Base-by-base conservation (phyloP, 768 basidiomycete species). In the Agaricus subrufescens region DNA sequence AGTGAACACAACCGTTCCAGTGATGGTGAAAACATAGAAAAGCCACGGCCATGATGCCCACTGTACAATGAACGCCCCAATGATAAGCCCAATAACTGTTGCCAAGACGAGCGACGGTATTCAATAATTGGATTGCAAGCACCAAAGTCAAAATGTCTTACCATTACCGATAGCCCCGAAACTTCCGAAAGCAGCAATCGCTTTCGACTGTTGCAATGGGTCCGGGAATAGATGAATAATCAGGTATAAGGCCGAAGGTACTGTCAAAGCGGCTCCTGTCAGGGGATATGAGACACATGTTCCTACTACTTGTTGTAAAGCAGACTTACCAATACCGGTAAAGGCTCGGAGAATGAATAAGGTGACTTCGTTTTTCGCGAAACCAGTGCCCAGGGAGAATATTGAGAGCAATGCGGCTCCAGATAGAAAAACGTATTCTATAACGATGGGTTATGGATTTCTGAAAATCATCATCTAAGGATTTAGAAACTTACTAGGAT, bases 311-410 rank as follows among this genome's bases (percentile, higher is more conserved):
- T 10, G 25, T 34, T 11, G 7, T 7, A 47, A 29, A 1, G 25
- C 27, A 27, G 26, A 61, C 65, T 50, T 40, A 73, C 77, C 69
- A 25, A 76, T 66, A 23, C 82, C 81, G 51, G 67, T 74, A 14
- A 84, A 44, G 3, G 75, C 80, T 60, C 82, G 70, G 0, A 84
- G 60, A 30, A 79, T 66, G 39, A 83, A 67, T 42, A 84, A 64
- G 0, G 64, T 69, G 51, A 80, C 72, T 59, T 77, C 74, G 60
- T 73, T 65, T 29, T 65, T 42, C 30, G 67, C 34, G 58, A 82
- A 81, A 23, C 78, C 79, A 12, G 68, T 67, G 29, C 68, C 67
- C n/a, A 81, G 57, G 12, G 75, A 73, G 19, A 78, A 61, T 40
- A 76, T 40, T 3, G 77, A 77, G 3, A 83, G 63, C 11, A 40